Percentiles rank a stretch among this genome's conserved stretches.
phyloP scores from a whole-genome alignment of 257 asterid species.

The Plantago major region DNA sequence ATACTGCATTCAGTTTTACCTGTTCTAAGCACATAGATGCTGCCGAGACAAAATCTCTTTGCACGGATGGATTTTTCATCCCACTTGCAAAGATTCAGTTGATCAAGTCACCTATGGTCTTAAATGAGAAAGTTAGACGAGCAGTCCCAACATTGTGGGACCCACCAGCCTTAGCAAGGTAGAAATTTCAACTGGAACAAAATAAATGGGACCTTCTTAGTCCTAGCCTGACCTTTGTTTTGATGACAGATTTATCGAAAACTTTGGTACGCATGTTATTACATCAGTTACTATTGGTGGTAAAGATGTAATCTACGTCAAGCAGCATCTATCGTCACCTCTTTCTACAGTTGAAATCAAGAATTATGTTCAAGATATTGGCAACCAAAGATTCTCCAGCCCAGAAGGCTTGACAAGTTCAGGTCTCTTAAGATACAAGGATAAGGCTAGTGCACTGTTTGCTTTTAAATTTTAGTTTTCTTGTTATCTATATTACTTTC shows the following conservation, averaged over 20 bases:
- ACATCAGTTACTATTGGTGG: constrained; percentile 82
- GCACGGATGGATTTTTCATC: constrained; percentile 76
- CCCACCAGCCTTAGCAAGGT: constrained; percentile 87
- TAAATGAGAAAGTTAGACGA: constrained; percentile 52
- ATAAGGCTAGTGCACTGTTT: constrained; percentile 47
- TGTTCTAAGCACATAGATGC: constrained; percentile 62
- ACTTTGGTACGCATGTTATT: constrained; percentile 79
- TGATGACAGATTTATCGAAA: constrained; percentile 72
- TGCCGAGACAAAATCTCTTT: constrained; percentile 68
- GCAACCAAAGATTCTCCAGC: constrained; percentile 74
- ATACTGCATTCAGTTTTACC: constrained; percentile 68
- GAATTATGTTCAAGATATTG: constrained; percentile 79
- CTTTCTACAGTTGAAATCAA: constrained; percentile 65
- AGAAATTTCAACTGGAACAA: neutral
- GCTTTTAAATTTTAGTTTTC: constrained; percentile 11
- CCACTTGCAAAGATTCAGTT: constrained; percentile 71
- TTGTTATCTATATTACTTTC: constrained; percentile 7
- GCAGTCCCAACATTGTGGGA: constrained; percentile 83
- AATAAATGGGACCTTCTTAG: constrained; percentile 4
- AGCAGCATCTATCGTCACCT: constrained; percentile 66
- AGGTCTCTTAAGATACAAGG: constrained; percentile 68
- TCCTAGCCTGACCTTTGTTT: constrained; percentile 21
- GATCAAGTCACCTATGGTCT: constrained; percentile 39
- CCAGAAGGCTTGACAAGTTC: constrained; percentile 65
- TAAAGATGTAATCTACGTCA: constrained; percentile 76